Evolutionary conservation across 805 yeast genomes (phyloP), one percentile per base, ranked within the genome.

Genomic region (Candida dendrica): DNA sequence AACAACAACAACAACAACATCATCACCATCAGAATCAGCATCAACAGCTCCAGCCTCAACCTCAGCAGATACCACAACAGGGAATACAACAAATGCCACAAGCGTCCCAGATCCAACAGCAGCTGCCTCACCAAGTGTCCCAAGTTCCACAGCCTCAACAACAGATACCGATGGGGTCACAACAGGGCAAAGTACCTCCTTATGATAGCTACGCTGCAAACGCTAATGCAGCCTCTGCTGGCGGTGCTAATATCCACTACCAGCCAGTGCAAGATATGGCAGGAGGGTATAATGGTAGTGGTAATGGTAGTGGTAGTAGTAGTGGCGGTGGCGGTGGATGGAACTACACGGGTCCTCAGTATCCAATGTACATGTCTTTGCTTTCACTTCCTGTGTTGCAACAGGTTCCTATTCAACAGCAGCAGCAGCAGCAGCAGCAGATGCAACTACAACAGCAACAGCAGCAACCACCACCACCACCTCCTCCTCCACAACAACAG

Each of bases 41-140:
- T n/a, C 22, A 37, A 13, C 34, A 4, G n/a, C 30, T 27, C 4
- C 30, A 9, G 33, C 42, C 37, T 33, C 37, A 40, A 27, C 36
- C 22, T 14, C 40, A 39, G 16, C 40, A 37, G 34, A 48, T 40
- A 37, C 42, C 41, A 36, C 19, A 42, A 37, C 31, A 47, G 40
- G 32, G 37, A 20, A 14, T 38, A 37, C 31, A 47, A 42, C 34
- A 38, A 20, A 15, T 38, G 11, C 31, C 22, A n/a, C 42, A 34
- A 34, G n/a, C 39, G 8, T 8, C 24, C 8, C 24, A 22, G 24
- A 27, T 17, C 7, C 34, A 32, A 13, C 34, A 15, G 15, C 19
- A 17, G 16, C 4, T 13, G 15, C 34, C 15, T 4, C 34, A 27
- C 4, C 13, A 27, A 11, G 13, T n/a, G n/a, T n/a, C n/a, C n/a